Evolutionary conservation across 2,329 filamentous ascomycete species (phyloP).

Genomic region (Harringtonia lauricola): DNA sequence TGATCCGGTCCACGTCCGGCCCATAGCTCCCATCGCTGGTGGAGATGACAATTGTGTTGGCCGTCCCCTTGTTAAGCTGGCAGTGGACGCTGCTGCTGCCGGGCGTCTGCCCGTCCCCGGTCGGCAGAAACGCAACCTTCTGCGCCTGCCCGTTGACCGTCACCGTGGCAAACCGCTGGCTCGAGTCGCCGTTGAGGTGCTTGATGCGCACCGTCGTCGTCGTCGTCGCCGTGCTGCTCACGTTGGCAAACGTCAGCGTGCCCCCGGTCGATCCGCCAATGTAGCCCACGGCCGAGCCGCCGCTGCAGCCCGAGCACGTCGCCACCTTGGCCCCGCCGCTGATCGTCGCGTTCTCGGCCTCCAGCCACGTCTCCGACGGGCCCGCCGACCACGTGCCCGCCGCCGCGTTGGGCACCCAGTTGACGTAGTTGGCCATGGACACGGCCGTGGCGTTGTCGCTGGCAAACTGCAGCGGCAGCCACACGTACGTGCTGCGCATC

Average conservation of each 20-base stretch:
- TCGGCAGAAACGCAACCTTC: constrained; percentile 40
- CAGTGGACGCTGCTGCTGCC: constrained; percentile 35
- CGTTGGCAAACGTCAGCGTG: constrained; percentile 32
- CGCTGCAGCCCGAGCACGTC: constrained; percentile 41
- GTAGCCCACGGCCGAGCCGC: constrained; percentile 38
- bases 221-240: constrained; percentile 29
- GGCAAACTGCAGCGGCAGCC: constrained; percentile 40
- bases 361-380: constrained; percentile 20
- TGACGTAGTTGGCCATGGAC: constrained; percentile 38
- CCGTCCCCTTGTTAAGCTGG: constrained; percentile 30
- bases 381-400: constrained; percentile 19
- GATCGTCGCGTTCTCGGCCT: constrained; percentile 17
- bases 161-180: constrained; percentile 40
- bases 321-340: constrained; percentile 32
- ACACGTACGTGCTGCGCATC: constrained; percentile 46
- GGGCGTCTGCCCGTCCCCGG: constrained; percentile 27
- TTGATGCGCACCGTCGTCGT: constrained; percentile 41
- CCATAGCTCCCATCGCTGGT: constrained; percentile 25
- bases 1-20: constrained; percentile 41
- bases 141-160: constrained; percentile 41
- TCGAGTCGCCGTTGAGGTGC: constrained; percentile 43
- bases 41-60: constrained; percentile 36
- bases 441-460: constrained; percentile 34
- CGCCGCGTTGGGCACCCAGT: constrained; percentile 33
- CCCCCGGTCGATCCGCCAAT: constrained; percentile 37